A percentile compares a stretch with the other conserved stretches of the same genome.
Evolutionary conservation across 768 basidiomycete species (phyloP).

Genomic region (Suillus fuscotomentosus): DNA sequence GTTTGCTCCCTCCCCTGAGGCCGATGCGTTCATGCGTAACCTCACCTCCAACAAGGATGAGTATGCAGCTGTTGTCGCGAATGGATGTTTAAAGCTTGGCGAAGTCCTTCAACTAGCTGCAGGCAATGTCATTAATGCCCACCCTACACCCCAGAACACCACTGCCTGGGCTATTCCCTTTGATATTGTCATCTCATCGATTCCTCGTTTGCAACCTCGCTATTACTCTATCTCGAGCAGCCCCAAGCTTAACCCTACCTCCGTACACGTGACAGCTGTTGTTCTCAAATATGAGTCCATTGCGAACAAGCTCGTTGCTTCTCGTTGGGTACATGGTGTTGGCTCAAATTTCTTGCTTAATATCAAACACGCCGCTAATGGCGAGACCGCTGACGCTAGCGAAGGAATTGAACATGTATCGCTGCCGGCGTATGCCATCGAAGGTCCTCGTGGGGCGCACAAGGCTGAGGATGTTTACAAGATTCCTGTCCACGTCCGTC

Average conservation of each 20-base stretch:
- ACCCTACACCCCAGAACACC: slow-evolving; percentile 70
- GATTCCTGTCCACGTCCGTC: slow-evolving; percentile 90
- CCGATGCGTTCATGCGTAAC: slow-evolving; percentile 68
- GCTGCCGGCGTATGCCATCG: slow-evolving; percentile 77
- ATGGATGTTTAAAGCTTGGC: slow-evolving; percentile 87
- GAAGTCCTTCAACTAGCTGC: slow-evolving; percentile 92
- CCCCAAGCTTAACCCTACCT: slow-evolving; percentile 85
- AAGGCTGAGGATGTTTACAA: slow-evolving; percentile 69
- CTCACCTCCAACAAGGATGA: slow-evolving; percentile 87
- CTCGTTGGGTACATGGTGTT: slow-evolving; percentile 82
- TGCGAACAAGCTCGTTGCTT: slow-evolving; percentile 45
- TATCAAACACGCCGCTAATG: slow-evolving; percentile 73
- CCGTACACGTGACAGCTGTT: slow-evolving; percentile 93
- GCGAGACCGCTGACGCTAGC: slow-evolving; percentile 48
- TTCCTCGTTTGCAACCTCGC: slow-evolving; percentile 92
- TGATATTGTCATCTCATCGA: slow-evolving; percentile 92
- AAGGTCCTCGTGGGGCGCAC: slow-evolving; percentile 89
- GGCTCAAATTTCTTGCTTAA: slow-evolving; percentile 96
- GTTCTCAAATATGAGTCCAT: slow-evolving; percentile 89
- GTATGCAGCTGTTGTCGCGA: slow-evolving; percentile 72
- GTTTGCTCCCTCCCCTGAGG: slow-evolving; percentile 81
- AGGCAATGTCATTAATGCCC: slow-evolving; percentile 63
- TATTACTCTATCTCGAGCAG: slow-evolving; percentile 99
- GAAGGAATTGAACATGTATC: slow-evolving; percentile 38
- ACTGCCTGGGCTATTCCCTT: slow-evolving; percentile 92